Base-by-base conservation (phyloP, 108 stramenopile genomes). In the Parietichytrium sp. region DNA sequence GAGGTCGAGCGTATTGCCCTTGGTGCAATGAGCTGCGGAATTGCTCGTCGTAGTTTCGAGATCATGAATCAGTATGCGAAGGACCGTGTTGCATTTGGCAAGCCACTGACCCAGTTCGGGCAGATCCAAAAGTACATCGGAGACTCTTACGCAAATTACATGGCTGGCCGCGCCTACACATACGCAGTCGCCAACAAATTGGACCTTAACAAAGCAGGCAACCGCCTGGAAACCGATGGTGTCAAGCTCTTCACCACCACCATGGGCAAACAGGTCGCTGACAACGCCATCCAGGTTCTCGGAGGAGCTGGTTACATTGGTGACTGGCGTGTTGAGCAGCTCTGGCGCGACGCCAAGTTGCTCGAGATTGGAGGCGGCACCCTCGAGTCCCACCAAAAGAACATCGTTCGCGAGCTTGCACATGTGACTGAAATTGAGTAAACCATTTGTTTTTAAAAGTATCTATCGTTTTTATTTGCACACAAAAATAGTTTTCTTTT, bases 291-390 rank as follows among this genome's bases (percentile, higher is more conserved):
- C 79, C 96, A 98, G 87, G 93, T 95, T 6, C 90, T 98, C 84
- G 98, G 98, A 48, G 98, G 97, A 8, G 93, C 97, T 78, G 98
- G 98, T 3, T 99, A 99, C 88, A 91, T 94, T n/a, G 98, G 95
- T 7, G 97, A 99, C 82, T 99, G 98, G 83, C 89, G 79, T 54
- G 96, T 98, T 6, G 98, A 99, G 91, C 84, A 95, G 52, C 86
- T 99, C 16, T 99, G 96, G 96, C 87, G 98, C 23, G 98, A 99
- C 90, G 90, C 96, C 30, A 99, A 99, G 82, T 88, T 99, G 4
- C 82, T 99, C 45, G 98, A 99, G 85, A 99, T 99, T 72, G 98
- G 98, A n/a, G 98, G 98, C 47, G 98, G 98, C 4, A 99, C 97
- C 42, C 94, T 95, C 54, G 97, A 99, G 89, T 92, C 93, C 6